Evolutionary conservation across 2,329 filamentous ascomycete species (phyloP), one percentile per base, ranked within the genome.

Genomic region (Ampelomyces quisqualis): DNA sequence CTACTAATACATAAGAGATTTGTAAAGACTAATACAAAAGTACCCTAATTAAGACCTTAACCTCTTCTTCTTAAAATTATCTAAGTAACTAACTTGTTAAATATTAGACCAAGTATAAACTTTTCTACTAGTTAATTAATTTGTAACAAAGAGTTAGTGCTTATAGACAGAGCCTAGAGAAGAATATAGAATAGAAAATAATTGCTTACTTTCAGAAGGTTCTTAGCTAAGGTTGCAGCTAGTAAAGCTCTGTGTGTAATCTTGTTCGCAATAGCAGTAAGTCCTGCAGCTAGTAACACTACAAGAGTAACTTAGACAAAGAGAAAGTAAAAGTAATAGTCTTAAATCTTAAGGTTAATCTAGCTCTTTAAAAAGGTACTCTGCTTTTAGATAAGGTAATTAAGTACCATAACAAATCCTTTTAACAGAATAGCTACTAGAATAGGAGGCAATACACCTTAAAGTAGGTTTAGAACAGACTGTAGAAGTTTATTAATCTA

Each of bases 141-240:
- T 6, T 30, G 19, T 11, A 53, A 11, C 1, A 53, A 13, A 13
- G 33, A 27, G 32, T 30, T 44, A 4, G 47, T 44, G 24, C 47
- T 51, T 4, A 43, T 21, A 7, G 29, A 53, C 6, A 53, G 29
- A 7, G 20, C 41, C 15, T 53, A 24, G 9, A 53, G 38, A n/a
- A 53, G 36, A 13, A 53, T 32, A 24, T 53, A 53, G 1, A 29
- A 53, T 9, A 53, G 4, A 19, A 53, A 53, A 42, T 53, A 53
- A 10, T 53, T 53, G n/a, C 47, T 50, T 35, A 18, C 47, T 42
- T 53, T 53, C 19, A 14, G 47, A 13, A 53, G 31, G 7, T 53
- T 53, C n/a, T 50, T 52, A n/a, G 38, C 49, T 11, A 52, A 32
- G 2, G 46, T 52, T 14, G 7, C 27, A 33, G 41, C 30, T 10